Conservation (phyloP, 2,329 filamentous ascomycete species). For the Magnaporthales sp. region DNA sequence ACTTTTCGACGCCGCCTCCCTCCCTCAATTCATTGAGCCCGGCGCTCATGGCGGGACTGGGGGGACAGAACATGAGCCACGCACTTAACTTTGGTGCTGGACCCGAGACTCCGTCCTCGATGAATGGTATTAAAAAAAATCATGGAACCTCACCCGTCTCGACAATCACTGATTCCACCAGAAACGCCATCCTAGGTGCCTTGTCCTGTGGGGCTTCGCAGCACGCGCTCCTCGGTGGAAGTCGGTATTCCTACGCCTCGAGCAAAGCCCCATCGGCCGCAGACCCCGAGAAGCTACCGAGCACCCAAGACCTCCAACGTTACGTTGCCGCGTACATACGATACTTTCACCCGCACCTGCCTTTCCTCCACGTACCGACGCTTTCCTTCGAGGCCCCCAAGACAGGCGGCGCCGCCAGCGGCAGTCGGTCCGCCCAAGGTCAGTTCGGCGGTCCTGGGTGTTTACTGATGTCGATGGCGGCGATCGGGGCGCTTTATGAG, state of each 20-base stretch:
- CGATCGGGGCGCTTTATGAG: slow-evolving; percentile 69
- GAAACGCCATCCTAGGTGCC: slow-evolving; percentile 51
- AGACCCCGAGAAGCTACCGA: slow-evolving; percentile 55
- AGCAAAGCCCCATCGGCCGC: slow-evolving; percentile 19
- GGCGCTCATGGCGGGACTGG: slow-evolving; percentile 58
- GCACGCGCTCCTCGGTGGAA: slow-evolving; percentile 44
- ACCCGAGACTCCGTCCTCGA: slow-evolving; percentile 66
- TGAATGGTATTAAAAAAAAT: slow-evolving; percentile 49
- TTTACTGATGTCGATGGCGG: slow-evolving; percentile 78
- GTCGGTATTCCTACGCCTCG: slow-evolving; percentile 50
- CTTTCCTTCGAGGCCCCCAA: slow-evolving; percentile 71
- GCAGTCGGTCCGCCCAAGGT: not conserved
- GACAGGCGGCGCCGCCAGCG: slow-evolving; percentile 48
- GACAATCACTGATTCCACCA: slow-evolving; percentile 57
- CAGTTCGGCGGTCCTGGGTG: slow-evolving; percentile 62
- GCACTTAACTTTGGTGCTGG: slow-evolving; percentile 54
- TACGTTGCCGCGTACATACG: slow-evolving; percentile 85
- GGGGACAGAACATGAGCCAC: slow-evolving; percentile 53
- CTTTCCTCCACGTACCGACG: slow-evolving; percentile 89
- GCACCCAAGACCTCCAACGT: slow-evolving; percentile 76
- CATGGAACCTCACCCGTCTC: slow-evolving; percentile 49
- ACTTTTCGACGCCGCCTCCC: slow-evolving; percentile 71
- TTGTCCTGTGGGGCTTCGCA: slow-evolving; percentile 37
- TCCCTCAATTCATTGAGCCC: slow-evolving; percentile 67
- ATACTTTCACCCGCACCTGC: slow-evolving; percentile 88